Conservation (phyloP, 257 asterid genomes). For the Nicotiana noctiflora region DNA sequence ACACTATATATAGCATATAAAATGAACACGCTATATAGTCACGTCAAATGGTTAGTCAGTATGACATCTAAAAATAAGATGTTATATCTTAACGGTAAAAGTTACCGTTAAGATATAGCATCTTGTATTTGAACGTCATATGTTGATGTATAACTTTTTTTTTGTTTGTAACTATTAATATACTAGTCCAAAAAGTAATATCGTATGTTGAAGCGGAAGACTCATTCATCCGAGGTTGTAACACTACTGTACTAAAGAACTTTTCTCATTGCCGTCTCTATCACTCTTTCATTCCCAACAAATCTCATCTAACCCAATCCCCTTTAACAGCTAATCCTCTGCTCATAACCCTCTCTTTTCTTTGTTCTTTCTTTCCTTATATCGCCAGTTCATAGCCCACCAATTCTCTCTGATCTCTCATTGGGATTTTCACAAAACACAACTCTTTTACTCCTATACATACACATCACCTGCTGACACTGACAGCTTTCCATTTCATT, state of each 20-base stretch:
- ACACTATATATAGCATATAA: too few relatives aligned
- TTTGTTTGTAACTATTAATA: too few relatives aligned
- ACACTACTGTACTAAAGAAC: neutral
- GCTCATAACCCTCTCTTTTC: neutral
- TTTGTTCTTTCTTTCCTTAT: neutral
- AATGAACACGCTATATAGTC: too few relatives aligned
- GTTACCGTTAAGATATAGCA: too few relatives aligned
- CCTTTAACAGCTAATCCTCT: neutral
- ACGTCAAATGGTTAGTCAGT: too few relatives aligned
- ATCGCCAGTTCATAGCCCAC: neutral
- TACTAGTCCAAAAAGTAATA: too few relatives aligned
- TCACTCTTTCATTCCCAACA: neutral
- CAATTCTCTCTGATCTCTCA: neutral
- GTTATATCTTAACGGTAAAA: too few relatives aligned
- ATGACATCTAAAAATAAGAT: too few relatives aligned
- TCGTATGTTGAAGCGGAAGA: neutral
- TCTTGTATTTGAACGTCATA: too few relatives aligned
- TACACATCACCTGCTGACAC: neutral
- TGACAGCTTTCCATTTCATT: constrained; percentile 1
- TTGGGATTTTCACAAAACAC: neutral
- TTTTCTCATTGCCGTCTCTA: neutral
- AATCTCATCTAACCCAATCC: neutral
- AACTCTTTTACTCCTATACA: neutral
- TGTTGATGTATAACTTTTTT: too few relatives aligned
- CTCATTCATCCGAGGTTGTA: neutral